These are phyloP conservation scores for Penicillium corylophilum DNA, from an alignment of 2,329 filamentous ascomycete genomes.

Conservation along the genomic window DNA sequence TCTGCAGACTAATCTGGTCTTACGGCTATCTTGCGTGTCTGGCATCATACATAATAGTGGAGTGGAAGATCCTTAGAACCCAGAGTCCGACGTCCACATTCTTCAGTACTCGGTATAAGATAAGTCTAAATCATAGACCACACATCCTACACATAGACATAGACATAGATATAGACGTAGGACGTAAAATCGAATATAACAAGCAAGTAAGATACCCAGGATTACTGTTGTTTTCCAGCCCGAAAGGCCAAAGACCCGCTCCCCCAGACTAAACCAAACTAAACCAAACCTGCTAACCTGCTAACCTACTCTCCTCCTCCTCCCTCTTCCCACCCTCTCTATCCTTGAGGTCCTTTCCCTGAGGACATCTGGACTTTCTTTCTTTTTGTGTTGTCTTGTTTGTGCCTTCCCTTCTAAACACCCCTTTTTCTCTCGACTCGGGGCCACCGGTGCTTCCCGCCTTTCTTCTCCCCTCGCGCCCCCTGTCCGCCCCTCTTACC, in stretches of 20 bases:
- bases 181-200: too few relatives aligned
- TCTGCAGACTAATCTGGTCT: neutral
- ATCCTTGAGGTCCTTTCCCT: conserved; percentile 17
- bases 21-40: neutral
- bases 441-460: conserved; percentile 16
- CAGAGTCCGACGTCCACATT: too few relatives aligned
- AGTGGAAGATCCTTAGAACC: neutral
- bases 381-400: conserved; percentile 17
- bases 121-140: too few relatives aligned
- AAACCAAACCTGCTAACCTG: conserved; percentile 12
- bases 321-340: conserved; percentile 21
- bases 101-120: too few relatives aligned
- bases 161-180: too few relatives aligned
- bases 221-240: neutral
- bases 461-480: conserved; percentile 27
- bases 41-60: too few relatives aligned
- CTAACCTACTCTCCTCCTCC: conserved; percentile 8
- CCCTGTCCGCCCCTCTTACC: conserved; percentile 26
- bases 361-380: conserved; percentile 9
- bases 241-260: conserved; percentile 12
- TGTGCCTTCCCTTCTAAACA: conserved; percentile 3
- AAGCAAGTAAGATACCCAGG: neutral
- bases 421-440: conserved; percentile 16
- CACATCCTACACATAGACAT: too few relatives aligned
- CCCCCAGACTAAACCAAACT: conserved; percentile 23